phyloP scores from a whole-genome alignment of 2,329 filamentous ascomycete species.

The Calonectria crousiana region DNA sequence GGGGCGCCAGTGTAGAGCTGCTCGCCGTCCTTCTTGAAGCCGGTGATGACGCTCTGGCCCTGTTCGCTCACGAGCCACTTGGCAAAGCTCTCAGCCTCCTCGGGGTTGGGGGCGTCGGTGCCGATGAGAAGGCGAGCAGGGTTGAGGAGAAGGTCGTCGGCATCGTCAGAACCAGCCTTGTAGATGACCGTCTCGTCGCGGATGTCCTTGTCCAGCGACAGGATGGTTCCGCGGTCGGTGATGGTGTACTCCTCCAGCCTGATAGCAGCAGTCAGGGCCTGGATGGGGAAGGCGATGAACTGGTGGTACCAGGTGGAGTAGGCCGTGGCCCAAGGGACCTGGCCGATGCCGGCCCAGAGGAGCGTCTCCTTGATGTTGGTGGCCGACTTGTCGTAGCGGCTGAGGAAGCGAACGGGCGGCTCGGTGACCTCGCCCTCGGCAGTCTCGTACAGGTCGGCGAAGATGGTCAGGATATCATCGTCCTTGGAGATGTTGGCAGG shows the following conservation, averaged over 20 bases:
- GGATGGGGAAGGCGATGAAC: conserved; percentile 58
- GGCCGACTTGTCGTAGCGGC: conserved; percentile 61
- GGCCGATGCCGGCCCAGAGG: conserved; percentile 60
- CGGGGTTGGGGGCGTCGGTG: conserved; percentile 20
- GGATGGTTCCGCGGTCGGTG: conserved; percentile 59
- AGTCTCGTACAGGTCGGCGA: conserved; percentile 49
- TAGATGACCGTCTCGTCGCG: conserved; percentile 51
- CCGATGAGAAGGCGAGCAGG: conserved; percentile 53
- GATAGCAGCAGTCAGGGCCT: conserved; percentile 57
- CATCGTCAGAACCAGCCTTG: conserved; percentile 50
- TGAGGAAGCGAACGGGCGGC: conserved; percentile 55
- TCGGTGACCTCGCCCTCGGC: conserved; percentile 48
- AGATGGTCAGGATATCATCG: conserved; percentile 48
- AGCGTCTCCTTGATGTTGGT: conserved; percentile 62
- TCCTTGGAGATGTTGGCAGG: conserved; percentile 45
- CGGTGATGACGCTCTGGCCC: conserved; percentile 29
- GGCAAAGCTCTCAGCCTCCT: conserved; percentile 29
- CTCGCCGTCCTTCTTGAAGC: conserved; percentile 32
- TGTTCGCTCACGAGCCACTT: conserved; percentile 35
- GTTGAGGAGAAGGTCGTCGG: conserved; percentile 54
- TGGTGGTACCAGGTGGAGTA: conserved; percentile 62
- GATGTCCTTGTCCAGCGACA: conserved; percentile 51
- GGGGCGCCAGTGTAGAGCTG: conserved; percentile 31
- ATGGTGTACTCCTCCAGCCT: conserved; percentile 59
- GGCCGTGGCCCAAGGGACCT: conserved; percentile 58